Percentiles rank a stretch among this genome's conserved stretches.
Evolutionary conservation across 2,329 filamentous ascomycete genomes (phyloP).

Genomic region (Neofusicoccum sp.): DNA sequence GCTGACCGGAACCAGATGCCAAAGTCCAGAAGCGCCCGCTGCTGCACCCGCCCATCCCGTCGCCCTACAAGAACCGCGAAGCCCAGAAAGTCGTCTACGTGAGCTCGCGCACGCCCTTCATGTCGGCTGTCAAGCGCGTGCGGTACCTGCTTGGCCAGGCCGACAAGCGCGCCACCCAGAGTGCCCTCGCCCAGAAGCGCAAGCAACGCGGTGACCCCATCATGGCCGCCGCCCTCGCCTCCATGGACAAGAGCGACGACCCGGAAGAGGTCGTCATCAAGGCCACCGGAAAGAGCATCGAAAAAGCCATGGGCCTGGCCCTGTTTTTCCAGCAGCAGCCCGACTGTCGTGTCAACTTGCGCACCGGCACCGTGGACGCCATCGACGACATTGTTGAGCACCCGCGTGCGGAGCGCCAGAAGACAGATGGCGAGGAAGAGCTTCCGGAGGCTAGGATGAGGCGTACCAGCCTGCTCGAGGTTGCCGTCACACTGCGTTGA

Average conservation of each 20-base stretch:
- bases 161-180: constrained; percentile 43
- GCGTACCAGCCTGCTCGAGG: constrained; percentile 31
- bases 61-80: constrained; percentile 50
- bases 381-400: constrained; percentile 62
- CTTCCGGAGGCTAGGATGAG: constrained; percentile 42
- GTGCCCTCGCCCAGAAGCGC: constrained; percentile 1
- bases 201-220: constrained; percentile 19
- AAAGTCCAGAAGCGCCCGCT: constrained; percentile 57
- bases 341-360: constrained; percentile 58
- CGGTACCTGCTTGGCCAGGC: constrained; percentile 61
- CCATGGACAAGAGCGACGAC: constrained; percentile 26
- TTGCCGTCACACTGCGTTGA: constrained; percentile 28
- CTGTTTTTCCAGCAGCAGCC: constrained; percentile 63
- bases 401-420: constrained; percentile 13
- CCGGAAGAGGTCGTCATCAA: constrained; percentile 58
- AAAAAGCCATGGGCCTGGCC: constrained; percentile 61
- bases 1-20: constrained; percentile 38
- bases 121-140: constrained; percentile 65
- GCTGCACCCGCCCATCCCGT: constrained; percentile 54
- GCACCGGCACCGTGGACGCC: constrained; percentile 62
- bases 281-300: constrained; percentile 66
- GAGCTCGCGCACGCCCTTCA: constrained; percentile 63
- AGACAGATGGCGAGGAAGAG: constrained; percentile 26
- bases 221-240: constrained; percentile 37
- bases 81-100: constrained; percentile 64